Evolutionary conservation across 73 alveolate genomes (phyloP), one percentile per base, ranked within the genome.

Genomic region (Symbiodinium natans): DNA sequence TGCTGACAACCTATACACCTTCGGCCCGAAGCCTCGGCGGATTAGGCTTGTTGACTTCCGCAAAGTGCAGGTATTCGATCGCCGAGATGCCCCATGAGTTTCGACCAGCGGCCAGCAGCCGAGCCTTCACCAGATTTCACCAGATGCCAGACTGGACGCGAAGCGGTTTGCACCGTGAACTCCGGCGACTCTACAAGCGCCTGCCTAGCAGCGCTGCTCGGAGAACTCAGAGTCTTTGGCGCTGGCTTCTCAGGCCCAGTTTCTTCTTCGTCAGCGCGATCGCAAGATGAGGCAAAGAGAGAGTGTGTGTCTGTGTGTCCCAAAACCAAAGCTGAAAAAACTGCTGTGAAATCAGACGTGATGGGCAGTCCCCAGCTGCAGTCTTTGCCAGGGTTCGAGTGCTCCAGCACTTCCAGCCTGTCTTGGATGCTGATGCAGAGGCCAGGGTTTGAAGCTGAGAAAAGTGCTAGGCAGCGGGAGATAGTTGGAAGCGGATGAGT

Each of bases 311-410:
- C 25, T 63, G 11, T 63, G 7, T 25, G 80, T 9, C 63, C 63
- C 63, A 8, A 17, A 48, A 48, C 8, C 23, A 10, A 17, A 48
- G 23, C 63, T 48, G 8, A 10, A 17, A 10, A 10, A 48, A 8
- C 17, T 48, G 8, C 63, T 17, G 23, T 48, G 23, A 48, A 17
- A 17, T 48, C 17, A 10, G 63, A 48, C 8, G 17, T 8, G 8
- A 10, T 48, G 63, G 63, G 17, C 23, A 10, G 8, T 48, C 63
- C 23, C 36, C 3, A 4, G 36, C 77, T 59, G 29, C 77, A 25
- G 33, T 59, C 36, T 10, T 13, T 59, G 88, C 56, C 95, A 89
- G 95, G 95, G 86, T 89, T 86, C 95, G 95, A 21, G 95, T 89
- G 86, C 86, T 89, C 75, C 86, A 68, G 52, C 68, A 68, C 48